These are phyloP conservation scores for Thraustochytrium striatum DNA, from an alignment of 352 stramenopile species.

Conservation along the genomic window DNA sequence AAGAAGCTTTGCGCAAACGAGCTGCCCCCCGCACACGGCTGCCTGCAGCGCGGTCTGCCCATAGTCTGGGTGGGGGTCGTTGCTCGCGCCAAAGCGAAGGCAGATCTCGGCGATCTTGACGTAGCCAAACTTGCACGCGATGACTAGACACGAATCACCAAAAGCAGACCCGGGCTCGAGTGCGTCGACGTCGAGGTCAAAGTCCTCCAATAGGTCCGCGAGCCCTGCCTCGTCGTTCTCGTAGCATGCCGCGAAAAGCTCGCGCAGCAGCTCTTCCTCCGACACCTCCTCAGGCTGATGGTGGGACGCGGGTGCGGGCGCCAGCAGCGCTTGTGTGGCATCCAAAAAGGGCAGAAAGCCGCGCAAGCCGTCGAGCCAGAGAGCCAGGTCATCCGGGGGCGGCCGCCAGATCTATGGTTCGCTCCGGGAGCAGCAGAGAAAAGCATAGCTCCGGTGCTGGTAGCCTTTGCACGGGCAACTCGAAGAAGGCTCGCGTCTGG, in stretches of 20 bases:
- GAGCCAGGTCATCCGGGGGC: background rate
- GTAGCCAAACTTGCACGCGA: slow-evolving; percentile 54
- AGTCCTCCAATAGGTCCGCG: background rate
- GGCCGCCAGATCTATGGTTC: slow-evolving; percentile 14
- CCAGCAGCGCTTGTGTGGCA: background rate
- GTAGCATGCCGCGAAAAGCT: slow-evolving; percentile 21
- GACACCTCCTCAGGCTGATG: background rate
- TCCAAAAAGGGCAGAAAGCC: background rate
- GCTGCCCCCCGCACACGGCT: slow-evolving; percentile 51
- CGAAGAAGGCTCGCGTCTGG: slow-evolving; percentile 25
- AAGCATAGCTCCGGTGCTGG: slow-evolving; percentile 12
- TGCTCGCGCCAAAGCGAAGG: slow-evolving; percentile 55
- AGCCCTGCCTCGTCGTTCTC: background rate
- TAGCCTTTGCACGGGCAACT: background rate
- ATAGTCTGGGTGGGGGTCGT: slow-evolving; percentile 59
- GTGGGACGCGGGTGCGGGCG: background rate
- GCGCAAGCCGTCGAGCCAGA: slow-evolving; percentile 17
- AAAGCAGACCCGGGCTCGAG: slow-evolving; percentile 8
- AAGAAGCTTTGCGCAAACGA: slow-evolving; percentile 52
- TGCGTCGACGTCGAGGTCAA: background rate
- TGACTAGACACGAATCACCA: slow-evolving; percentile 57
- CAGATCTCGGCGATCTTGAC: slow-evolving; percentile 51
- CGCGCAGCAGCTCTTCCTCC: background rate
- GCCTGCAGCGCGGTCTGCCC: slow-evolving; percentile 60
- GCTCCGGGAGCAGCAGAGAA: slow-evolving; percentile 12